phyloP scores from a whole-genome alignment of 805 yeast species.

The Lachancea sp. region DNA sequence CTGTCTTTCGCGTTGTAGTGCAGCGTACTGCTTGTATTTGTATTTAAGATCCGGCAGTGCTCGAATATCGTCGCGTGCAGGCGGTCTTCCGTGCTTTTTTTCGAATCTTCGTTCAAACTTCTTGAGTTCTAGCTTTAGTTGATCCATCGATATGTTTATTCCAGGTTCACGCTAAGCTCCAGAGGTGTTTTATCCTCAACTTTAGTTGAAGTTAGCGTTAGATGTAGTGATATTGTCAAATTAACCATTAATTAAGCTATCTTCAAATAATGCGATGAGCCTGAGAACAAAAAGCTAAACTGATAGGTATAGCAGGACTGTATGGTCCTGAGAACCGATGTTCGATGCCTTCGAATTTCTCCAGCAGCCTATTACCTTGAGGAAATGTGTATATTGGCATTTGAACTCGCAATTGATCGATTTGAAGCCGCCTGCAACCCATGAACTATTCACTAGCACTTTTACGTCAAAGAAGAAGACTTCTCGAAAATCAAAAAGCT shows the following conservation, averaged over 20 bases:
- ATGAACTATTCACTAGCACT: conserved; percentile 5
- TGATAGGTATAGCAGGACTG: too few species aligned
- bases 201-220: background rate
- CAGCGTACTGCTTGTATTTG: conserved; percentile 33
- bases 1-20: conserved; percentile 17
- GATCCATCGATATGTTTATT: conserved; percentile 4
- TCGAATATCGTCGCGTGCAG: conserved; percentile 44
- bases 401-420: conserved; percentile 11
- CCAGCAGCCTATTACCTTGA: conserved; percentile 12
- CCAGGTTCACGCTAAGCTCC: background rate
- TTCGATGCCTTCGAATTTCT: background rate
- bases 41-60: conserved; percentile 31
- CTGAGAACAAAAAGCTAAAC: background rate
- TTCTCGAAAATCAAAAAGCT: background rate
- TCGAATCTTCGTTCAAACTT: conserved; percentile 49
- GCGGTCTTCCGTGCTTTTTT: conserved; percentile 36
- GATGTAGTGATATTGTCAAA: background rate
- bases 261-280: background rate
- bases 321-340: too few species aligned
- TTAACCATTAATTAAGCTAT: background rate
- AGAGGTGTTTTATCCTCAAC: background rate
- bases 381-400: conserved; percentile 23
- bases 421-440: conserved; percentile 4
- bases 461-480: background rate
- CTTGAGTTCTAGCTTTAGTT: conserved; percentile 42